Evolutionary conservation across 106 monocot genomes (phyloP), one percentile per base, ranked within the genome.

Genomic region (Dioscorea alata): DNA sequence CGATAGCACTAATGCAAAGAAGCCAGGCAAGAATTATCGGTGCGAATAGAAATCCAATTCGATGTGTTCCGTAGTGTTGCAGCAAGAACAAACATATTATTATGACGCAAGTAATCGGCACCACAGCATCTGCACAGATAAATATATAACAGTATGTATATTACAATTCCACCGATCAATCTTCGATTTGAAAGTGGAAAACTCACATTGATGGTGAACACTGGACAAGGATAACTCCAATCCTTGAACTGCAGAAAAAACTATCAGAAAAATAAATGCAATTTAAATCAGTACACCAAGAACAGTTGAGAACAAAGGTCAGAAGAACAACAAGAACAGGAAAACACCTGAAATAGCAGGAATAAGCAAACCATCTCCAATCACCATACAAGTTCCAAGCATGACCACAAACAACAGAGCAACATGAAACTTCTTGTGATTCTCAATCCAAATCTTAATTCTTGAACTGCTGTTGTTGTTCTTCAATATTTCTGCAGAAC

Each of bases 21-120:
- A 87, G 71, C 86, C 86, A 87, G 16, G 65, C 24, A 28, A 87
- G 10, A 6, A 87, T 73, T 6, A 87, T 62, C 23, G 86, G 86
- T 13, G 86, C 86, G 68, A 87, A 87, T 20, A 87, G 42, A 67
- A 83, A 82, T 42, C 86, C 86, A 33, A 87, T 73, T 25, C 82
- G 75, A 73, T 83, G 82, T 19, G 86, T 82, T 0, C 86, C 86
- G 33, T 79, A 87, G 51, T 87, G 86, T 74, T 87, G 86, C 32
- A 87, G 76, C 2, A 73, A 69, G 70, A 87, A 87, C 51, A 87
- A 50, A 32, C 86, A 76, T 16, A 78, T 14, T 34, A 87, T 67
- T 51, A 83, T 62, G 53, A 80, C 49, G 66, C 86, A 87, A 49
- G 86, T 83, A 53, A 87, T 76, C 4, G 86, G 86, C 42, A 87